Conservation (phyloP, 306 rosid species). For the Nissolia schottii region DNA sequence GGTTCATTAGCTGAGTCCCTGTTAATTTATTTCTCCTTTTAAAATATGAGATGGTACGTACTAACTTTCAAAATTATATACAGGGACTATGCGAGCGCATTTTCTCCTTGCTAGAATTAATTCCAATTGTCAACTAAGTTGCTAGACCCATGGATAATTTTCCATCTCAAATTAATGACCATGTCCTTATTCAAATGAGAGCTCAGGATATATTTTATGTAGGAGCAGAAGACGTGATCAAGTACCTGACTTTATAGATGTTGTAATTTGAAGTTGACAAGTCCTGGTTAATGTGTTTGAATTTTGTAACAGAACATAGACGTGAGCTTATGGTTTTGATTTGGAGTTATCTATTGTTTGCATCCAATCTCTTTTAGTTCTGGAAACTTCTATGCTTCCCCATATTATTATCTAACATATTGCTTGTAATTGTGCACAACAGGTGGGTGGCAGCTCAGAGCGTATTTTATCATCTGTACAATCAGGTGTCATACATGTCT, state of each 20-base stretch:
- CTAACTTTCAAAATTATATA: background rate
- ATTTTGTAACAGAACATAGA: background rate
- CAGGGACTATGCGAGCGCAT: background rate
- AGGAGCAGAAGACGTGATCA: background rate
- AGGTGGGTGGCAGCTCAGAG: constrained; percentile 99
- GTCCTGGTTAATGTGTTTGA: background rate
- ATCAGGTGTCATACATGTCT: constrained; percentile 95
- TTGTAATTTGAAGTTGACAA: background rate
- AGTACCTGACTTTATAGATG: background rate
- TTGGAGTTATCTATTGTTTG: background rate
- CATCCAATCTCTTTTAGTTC: background rate
- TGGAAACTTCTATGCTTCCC: background rate
- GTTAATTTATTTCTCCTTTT: background rate
- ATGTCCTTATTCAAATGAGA: background rate
- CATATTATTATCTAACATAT: background rate
- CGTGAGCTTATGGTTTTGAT: background rate
- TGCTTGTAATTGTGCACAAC: constrained; percentile 6
- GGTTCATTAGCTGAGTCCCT: background rate
- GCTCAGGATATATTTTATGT: background rate
- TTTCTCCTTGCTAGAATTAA: background rate
- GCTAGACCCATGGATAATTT: background rate
- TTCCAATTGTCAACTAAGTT: background rate
- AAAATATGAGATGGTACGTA: background rate
- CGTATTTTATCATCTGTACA: constrained; percentile 85
- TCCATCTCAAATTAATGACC: background rate